Percentiles rank a stretch among this genome's conserved stretches.
Evolutionary conservation across 257 asterid genomes (phyloP).

Genomic region (Eustoma russellianum): DNA sequence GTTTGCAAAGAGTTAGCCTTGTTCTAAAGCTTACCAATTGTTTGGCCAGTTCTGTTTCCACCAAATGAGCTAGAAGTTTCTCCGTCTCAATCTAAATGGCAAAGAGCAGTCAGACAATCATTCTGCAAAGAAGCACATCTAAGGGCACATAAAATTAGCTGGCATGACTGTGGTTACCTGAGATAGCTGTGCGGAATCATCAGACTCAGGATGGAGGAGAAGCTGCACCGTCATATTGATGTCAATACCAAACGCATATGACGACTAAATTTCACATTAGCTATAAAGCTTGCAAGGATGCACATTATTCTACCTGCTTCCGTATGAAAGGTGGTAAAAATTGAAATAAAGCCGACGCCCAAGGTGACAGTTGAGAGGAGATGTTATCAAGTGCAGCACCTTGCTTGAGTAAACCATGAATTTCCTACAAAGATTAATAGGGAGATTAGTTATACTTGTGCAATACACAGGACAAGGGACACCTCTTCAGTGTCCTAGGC

Average conservation of each 20-base stretch:
- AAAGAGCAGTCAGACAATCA: slow-evolving; percentile 3
- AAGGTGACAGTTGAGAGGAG: slow-evolving; percentile 88
- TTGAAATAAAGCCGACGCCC: slow-evolving; percentile 94
- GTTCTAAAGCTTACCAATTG: slow-evolving; percentile 40
- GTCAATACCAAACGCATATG: no score
- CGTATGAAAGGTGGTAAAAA: slow-evolving; percentile 79
- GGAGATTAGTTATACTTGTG: not conserved
- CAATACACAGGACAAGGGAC: no score
- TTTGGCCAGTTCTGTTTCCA: slow-evolving; percentile 88
- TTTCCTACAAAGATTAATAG: slow-evolving; percentile 50
- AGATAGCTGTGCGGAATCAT: slow-evolving; percentile 95
- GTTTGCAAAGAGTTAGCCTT: slow-evolving; percentile 2
- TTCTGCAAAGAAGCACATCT: slow-evolving; percentile 9
- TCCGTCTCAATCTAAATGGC: slow-evolving; percentile 82
- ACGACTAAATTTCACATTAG: no score
- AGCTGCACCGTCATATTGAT: slow-evolving; percentile 36
- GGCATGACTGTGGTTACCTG: slow-evolving; percentile 43
- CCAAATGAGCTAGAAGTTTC: slow-evolving; percentile 92
- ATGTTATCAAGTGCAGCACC: slow-evolving; percentile 80
- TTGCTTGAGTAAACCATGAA: slow-evolving; percentile 74
- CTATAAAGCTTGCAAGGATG: no score
- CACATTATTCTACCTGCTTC: slow-evolving; percentile 46
- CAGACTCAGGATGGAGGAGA: slow-evolving; percentile 90
- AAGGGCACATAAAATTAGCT: slow-evolving; percentile 5
- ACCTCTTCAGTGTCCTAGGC: no score